Evolutionary conservation across 108 stramenopile species (phyloP).

Genomic region (Seminavis robusta): DNA sequence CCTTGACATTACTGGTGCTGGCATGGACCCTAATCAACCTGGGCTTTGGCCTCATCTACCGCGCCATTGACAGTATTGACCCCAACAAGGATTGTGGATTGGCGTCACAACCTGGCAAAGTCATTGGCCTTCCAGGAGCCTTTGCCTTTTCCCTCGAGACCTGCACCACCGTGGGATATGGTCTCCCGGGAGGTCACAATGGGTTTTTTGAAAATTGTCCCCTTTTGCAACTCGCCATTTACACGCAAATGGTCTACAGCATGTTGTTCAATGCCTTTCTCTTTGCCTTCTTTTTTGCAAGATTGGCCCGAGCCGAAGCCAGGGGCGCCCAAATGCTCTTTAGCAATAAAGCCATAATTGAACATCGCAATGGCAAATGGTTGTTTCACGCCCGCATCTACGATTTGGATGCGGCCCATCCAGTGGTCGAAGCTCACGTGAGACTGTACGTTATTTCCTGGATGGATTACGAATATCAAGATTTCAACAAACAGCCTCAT

Average conservation of each 20-base stretch:
- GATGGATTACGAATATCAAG: too few species aligned
- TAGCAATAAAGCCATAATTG: constrained; percentile 48
- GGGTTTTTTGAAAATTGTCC: constrained; percentile 70
- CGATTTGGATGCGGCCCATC: constrained; percentile 57
- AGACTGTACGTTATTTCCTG: constrained; percentile 61
- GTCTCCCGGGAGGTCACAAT: constrained; percentile 43
- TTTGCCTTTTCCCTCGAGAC: constrained; percentile 81
- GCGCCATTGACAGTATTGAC: constrained; percentile 27
- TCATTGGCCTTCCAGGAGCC: constrained; percentile 31
- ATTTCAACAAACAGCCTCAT: constrained; percentile 31
- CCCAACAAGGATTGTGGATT: constrained; percentile 53
- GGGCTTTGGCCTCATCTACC: constrained; percentile 56
- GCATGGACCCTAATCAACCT: constrained; percentile 58
- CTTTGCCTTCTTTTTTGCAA: constrained; percentile 60
- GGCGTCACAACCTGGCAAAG: constrained; percentile 23
- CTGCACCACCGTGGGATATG: constrained; percentile 72
- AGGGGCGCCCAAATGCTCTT: constrained; percentile 67
- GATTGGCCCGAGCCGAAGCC: constrained; percentile 47
- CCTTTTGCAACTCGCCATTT: constrained; percentile 50
- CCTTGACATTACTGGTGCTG: constrained; percentile 31
- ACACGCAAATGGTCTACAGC: constrained; percentile 55
- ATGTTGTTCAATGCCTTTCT: constrained; percentile 78
- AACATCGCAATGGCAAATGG: constrained; percentile 20
- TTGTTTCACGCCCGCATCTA: too few species aligned
- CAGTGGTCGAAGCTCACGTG: constrained; percentile 78